Base-by-base conservation (phyloP, 306 rosid species). In the Arachis hypogaea region DNA sequence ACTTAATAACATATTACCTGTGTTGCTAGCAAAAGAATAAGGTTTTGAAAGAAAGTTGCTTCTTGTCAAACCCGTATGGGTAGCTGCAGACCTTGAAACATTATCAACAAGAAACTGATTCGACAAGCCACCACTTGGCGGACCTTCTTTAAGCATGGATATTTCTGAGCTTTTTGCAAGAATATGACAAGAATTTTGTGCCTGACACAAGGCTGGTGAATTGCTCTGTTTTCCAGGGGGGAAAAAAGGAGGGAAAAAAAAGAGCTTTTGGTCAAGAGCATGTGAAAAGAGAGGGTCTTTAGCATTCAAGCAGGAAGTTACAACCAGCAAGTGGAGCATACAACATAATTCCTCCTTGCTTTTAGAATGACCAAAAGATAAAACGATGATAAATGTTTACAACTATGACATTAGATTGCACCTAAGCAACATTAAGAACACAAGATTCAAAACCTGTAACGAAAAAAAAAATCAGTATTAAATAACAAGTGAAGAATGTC, bases 21-120 rank as follows among this genome's bases (percentile, higher is more conserved):
- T 72, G 81, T 71, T 88, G 74, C 83, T 79, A 16, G 85, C 82
- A 80, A 91, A 86, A 71, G 90, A 85, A 83, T 81, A 86, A 67
- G 96, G 75, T 70, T 84, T 86, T 16, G 90, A 80, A 76, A 82
- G 82, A 71, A 76, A 83, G 76, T 75, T 91, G 84, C 77, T 86
- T 74, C 86, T 82, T 16, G 88, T 63, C 80, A 91, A 86, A 82
- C 90, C 86, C 61, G 74, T 83, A 73, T 88, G 76, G 77, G 92
- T 74, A 66, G 81, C 84, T 77, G 88, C 85, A 69, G 91, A 86
- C 86, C 83, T 85, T 57, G 84, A 71, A 80, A 77, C 92, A 77
- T 82, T 84, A 84, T 89, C 92, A 64, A 76, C 85, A 71, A 83
- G 65, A 82, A 84, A 83, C 76, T 89, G 86, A 84, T 82, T 84